Base-by-base conservation (phyloP, 2,329 filamentous ascomycete genomes). In the Stachybotrys elegans region DNA sequence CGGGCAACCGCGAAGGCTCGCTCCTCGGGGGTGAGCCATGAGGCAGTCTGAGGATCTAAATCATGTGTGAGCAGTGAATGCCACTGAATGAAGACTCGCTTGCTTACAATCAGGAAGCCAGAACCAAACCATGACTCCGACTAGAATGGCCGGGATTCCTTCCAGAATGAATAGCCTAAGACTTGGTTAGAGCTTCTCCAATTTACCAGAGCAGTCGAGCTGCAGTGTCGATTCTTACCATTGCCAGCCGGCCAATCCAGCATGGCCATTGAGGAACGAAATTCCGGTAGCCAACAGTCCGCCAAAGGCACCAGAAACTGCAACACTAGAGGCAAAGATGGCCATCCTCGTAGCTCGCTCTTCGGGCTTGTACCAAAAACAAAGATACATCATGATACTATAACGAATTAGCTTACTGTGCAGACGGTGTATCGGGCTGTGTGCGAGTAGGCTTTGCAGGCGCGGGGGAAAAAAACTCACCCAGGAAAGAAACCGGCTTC, bases 91-190 rank as follows among this genome's bases (percentile, higher is more conserved):
- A n/a, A n/a, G 7, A 34, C 7, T 11, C 16, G 27, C 3, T 6
- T 5, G 36, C 52, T 44, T 45, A 51, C 52, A 63, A 42, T 66
- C 61, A 2, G 62, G 62, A 21, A 55, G 53, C 46, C 51, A 58
- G 51, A 57, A 62, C 47, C 56, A 61, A 40, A 60, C 51, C 42
- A 65, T 17, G 23, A 66, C 34, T 27, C 55, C 55, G n/a, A 60
- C 52, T 22, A 63, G 42, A 41, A 65, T 44, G 31, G 60, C 52
- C 17, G 55, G 44, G 17, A 62, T 55, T 14, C 66, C 55, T 46
- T 66, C 70, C 41, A 85, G 67, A 44, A 84, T 75, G 57, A 86
- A 86, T 4, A 85, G 72, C 67, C 82, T 86, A 21, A 14, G 19
- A 29, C 16, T 11, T 12, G 13, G 22, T 40, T 29, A 40, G 37